These are phyloP conservation scores for Candida sakaeoensis DNA, from an alignment of 805 yeast species.

Conservation along the genomic window DNA sequence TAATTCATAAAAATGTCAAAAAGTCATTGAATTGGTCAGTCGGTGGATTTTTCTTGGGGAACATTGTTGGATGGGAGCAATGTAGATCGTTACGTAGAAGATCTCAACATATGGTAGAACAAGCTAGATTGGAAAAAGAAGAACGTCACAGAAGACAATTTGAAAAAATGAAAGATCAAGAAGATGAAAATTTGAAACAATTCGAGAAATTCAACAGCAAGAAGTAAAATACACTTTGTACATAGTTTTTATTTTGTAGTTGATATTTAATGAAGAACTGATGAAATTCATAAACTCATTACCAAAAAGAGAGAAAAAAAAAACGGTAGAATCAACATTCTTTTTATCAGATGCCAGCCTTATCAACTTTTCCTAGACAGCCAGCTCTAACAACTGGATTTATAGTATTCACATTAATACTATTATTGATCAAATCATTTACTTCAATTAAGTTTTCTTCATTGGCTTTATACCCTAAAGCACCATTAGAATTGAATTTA, in stretches of 20 bases:
- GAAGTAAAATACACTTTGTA: neutral
- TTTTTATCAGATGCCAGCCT: neutral
- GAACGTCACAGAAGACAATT: slow-evolving; percentile 32
- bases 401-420: slow-evolving; percentile 46
- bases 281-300: too few relatives aligned
- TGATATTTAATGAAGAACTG: slow-evolving; percentile 2
- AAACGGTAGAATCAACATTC: neutral
- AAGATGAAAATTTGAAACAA: slow-evolving; percentile 24
- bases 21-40: slow-evolving; percentile 79
- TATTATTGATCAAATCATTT: slow-evolving; percentile 37
- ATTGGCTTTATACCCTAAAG: slow-evolving; percentile 53
- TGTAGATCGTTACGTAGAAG: slow-evolving; percentile 71
- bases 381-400: slow-evolving; percentile 68
- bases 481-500: slow-evolving; percentile 45
- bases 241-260: neutral
- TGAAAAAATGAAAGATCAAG: slow-evolving; percentile 16
- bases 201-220: slow-evolving; percentile 22
- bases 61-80: slow-evolving; percentile 88
- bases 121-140: slow-evolving; percentile 54
- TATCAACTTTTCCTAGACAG: slow-evolving; percentile 2
- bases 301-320: neutral
- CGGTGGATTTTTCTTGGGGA: slow-evolving; percentile 75
- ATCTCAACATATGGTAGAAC: slow-evolving; percentile 61
- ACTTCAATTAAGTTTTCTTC: slow-evolving; percentile 18
- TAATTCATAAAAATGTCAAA: slow-evolving; percentile 59